Conservation (phyloP, 176 grass and related monocot species). For the Elymus sibiricus region DNA sequence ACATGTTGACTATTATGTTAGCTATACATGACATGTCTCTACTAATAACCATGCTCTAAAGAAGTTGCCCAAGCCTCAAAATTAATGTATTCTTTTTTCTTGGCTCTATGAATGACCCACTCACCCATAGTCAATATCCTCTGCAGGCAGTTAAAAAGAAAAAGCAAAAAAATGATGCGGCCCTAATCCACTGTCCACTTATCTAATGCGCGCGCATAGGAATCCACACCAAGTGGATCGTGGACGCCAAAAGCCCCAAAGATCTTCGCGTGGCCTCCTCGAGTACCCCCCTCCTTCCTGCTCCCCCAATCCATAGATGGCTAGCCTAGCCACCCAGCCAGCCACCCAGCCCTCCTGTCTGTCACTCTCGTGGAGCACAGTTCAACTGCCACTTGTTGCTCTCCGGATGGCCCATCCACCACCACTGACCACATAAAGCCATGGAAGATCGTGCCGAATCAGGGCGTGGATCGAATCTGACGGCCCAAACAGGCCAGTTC, state of each 20-base stretch:
- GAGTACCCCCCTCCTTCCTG: background rate
- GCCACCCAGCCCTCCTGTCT: background rate
- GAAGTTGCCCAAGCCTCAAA: too few relatives aligned
- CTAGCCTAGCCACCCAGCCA: too few relatives aligned
- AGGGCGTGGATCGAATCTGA: background rate
- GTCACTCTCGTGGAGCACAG: slow-evolving; percentile 27
- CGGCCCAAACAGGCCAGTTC: background rate
- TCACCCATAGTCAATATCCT: too few relatives aligned
- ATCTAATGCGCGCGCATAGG: slow-evolving; percentile 7
- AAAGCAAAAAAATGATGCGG: too few relatives aligned
- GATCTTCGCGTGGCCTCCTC: background rate
- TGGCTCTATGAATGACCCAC: too few relatives aligned
- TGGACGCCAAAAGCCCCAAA: background rate
- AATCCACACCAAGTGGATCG: background rate
- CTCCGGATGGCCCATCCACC: background rate
- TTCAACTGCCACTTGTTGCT: slow-evolving; percentile 44
- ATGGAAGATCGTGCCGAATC: background rate
- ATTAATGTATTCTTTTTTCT: too few relatives aligned
- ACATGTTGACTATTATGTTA: too few relatives aligned
- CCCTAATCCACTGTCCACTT: background rate
- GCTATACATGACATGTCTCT: too few relatives aligned
- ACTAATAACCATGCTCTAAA: too few relatives aligned
- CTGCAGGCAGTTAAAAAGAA: too few relatives aligned
- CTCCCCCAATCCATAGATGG: background rate
- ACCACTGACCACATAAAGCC: background rate